Evolutionary conservation across 495 filamentous ascomycete genomes (phyloP).

Genomic region (Trichoderma gamsii): DNA sequence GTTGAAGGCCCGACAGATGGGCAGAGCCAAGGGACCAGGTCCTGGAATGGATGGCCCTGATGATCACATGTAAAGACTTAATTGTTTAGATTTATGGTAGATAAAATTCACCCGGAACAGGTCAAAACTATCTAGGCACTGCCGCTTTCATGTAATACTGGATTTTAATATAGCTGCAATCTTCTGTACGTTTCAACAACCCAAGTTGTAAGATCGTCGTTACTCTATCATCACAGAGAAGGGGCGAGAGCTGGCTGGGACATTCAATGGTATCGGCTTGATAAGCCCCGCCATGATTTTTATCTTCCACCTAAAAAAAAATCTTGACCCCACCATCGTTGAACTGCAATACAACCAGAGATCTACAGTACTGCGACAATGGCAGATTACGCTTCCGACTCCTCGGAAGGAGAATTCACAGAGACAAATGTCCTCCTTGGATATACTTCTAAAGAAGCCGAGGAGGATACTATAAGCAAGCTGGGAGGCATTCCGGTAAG

Average conservation of each 20-base stretch:
- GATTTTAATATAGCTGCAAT: background rate
- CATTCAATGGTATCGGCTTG: background rate
- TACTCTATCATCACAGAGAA: conserved; percentile 10
- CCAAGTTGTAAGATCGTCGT: too few relatives aligned
- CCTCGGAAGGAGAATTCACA: conserved; percentile 66
- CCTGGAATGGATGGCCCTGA: conserved; percentile 49
- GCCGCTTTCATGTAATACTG: conserved; percentile 21
- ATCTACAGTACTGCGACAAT: conserved; percentile 41
- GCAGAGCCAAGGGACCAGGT: conserved; percentile 43
- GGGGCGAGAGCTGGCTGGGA: background rate
- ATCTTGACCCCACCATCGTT: conserved; percentile 22
- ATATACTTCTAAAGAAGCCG: conserved; percentile 75
- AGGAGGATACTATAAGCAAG: conserved; percentile 81
- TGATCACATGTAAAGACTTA: conserved; percentile 28
- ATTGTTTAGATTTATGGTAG: conserved; percentile 14
- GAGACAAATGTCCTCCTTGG: conserved; percentile 89
- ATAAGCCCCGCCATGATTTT: conserved; percentile 16
- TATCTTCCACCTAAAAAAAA: conserved; percentile 21
- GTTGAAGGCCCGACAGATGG: conserved; percentile 96
- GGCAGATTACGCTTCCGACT: conserved; percentile 82
- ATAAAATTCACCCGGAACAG: conserved; percentile 8
- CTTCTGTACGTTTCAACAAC: too few relatives aligned
- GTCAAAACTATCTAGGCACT: background rate
- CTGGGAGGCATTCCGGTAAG: conserved; percentile 83
- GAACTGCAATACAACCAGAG: background rate